Percentiles rank a stretch among this genome's conserved stretches.
phyloP scores from a whole-genome alignment of 2,329 filamentous ascomycete genomes.

The Periconia sp. region DNA sequence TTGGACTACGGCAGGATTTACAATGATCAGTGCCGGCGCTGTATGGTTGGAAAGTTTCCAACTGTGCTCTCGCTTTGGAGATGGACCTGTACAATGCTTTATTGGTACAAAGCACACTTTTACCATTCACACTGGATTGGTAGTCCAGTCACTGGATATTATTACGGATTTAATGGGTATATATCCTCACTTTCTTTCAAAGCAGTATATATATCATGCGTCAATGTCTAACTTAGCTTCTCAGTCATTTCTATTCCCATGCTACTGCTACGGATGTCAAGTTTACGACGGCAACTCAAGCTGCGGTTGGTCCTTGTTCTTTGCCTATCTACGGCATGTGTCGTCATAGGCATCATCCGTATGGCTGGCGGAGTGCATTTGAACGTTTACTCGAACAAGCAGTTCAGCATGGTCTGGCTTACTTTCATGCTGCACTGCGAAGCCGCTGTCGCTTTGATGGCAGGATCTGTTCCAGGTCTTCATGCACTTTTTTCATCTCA shows the following conservation, averaged over 20 bases:
- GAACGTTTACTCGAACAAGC: conserved; percentile 5
- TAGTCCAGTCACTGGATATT: conserved; percentile 12
- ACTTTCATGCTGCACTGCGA: conserved; percentile 16
- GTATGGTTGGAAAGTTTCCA: conserved; percentile 10
- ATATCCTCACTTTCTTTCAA: not conserved
- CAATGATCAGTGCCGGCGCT: conserved; percentile 1
- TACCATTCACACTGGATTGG: conserved; percentile 7
- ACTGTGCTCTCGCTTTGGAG: conserved; percentile 9
- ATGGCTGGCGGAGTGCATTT: conserved; percentile 10
- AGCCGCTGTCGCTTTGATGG: conserved; percentile 13
- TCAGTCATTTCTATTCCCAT: conserved; percentile 15
- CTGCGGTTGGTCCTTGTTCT: conserved; percentile 9
- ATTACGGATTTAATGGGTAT: conserved; percentile 15
- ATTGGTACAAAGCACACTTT: conserved; percentile 6
- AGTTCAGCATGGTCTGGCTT: conserved; percentile 10
- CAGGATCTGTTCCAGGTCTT: conserved; percentile 12
- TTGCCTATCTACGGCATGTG: conserved; percentile 11
- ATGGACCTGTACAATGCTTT: conserved; percentile 5
- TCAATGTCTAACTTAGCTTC: not conserved
- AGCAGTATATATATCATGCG: too few relatives aligned
- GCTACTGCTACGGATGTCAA: conserved; percentile 8
- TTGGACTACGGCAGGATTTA: conserved; percentile 10
- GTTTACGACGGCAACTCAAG: conserved; percentile 8
- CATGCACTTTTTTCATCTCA: conserved; percentile 10
- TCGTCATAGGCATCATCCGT: conserved; percentile 10